Percentiles rank a stretch among this genome's conserved stretches.
phyloP scores from a whole-genome alignment of 2,329 filamentous ascomycete genomes.

The Didymella pinodella region DNA sequence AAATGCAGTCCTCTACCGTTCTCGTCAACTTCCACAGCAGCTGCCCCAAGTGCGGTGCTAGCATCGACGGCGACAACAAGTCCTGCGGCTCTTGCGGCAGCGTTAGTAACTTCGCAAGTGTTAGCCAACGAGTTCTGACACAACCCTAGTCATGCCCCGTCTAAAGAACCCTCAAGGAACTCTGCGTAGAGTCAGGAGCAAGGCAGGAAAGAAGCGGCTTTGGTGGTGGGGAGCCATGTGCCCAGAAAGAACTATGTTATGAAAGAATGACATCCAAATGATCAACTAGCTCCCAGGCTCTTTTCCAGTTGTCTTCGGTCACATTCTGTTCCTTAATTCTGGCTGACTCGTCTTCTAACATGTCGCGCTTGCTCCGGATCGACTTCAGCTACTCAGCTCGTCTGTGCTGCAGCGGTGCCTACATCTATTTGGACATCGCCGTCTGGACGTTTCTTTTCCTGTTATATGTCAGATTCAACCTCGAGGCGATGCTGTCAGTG shows the following conservation, averaged over 20 bases:
- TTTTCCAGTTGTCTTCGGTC: background rate
- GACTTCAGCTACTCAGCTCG: background rate
- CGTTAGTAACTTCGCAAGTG: constrained; percentile 32
- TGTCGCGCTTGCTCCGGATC: background rate
- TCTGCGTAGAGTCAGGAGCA: background rate
- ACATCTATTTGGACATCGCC: background rate
- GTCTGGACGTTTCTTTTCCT: background rate
- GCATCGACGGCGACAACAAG: constrained; percentile 43
- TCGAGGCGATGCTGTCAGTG: background rate
- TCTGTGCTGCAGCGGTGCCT: background rate
- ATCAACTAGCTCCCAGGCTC: background rate
- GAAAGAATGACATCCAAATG: background rate
- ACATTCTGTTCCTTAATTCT: background rate
- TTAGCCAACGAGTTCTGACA: background rate
- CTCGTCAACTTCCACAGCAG: constrained; percentile 44
- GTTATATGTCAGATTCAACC: background rate
- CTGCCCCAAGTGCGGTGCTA: constrained; percentile 53
- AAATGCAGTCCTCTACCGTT: constrained; percentile 39
- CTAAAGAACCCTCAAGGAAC: background rate
- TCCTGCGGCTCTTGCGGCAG: constrained; percentile 51
- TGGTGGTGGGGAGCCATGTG: background rate
- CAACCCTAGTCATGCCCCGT: constrained; percentile 15
- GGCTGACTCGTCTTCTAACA: background rate
- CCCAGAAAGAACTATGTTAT: background rate
- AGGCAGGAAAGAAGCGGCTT: background rate